phyloP scores from a whole-genome alignment of 1,284 basidiomycete species.

The Irpex sp. region DNA sequence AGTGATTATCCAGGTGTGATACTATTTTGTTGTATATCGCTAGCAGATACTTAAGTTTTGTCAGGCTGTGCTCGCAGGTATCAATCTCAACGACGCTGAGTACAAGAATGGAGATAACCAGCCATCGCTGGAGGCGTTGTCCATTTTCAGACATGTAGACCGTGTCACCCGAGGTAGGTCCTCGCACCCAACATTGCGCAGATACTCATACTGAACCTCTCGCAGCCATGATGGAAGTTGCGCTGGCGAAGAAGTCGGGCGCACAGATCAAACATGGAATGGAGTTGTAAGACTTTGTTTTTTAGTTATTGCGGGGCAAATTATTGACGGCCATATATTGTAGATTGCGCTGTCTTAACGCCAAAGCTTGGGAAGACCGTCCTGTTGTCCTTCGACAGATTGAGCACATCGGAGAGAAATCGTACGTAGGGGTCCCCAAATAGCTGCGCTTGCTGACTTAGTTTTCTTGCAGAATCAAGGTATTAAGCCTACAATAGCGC shows the following conservation, averaged over 20 bases:
- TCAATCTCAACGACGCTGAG: slow-evolving; percentile 59
- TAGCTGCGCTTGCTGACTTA: not conserved
- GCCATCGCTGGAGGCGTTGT: slow-evolving; percentile 59
- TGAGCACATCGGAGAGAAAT: slow-evolving; percentile 80
- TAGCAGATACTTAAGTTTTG: not conserved
- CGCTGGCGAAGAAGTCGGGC: slow-evolving; percentile 55
- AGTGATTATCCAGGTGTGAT: slow-evolving; percentile 60
- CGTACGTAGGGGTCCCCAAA: slow-evolving; percentile 39
- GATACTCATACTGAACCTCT: not conserved
- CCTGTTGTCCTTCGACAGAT: slow-evolving; percentile 75
- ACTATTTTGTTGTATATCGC: not conserved
- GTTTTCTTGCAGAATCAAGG: slow-evolving; percentile 45
- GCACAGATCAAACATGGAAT: slow-evolving; percentile 62
- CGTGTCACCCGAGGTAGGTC: slow-evolving; percentile 60
- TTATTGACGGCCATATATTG: not conserved
- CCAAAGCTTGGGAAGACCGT: slow-evolving; percentile 82
- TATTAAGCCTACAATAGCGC: slow-evolving; percentile 15
- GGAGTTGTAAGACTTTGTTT: slow-evolving; percentile 58
- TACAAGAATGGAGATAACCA: slow-evolving; percentile 68
- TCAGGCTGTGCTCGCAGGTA: slow-evolving; percentile 70
- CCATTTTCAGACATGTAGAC: slow-evolving; percentile 60
- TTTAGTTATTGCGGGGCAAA: no score
- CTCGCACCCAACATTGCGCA: not conserved
- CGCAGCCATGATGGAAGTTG: slow-evolving; percentile 66
- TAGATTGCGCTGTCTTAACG: slow-evolving; percentile 66